Evolutionary conservation across 1,284 basidiomycete species (phyloP), one percentile per base, ranked within the genome.

Genomic region (Somion occarium): DNA sequence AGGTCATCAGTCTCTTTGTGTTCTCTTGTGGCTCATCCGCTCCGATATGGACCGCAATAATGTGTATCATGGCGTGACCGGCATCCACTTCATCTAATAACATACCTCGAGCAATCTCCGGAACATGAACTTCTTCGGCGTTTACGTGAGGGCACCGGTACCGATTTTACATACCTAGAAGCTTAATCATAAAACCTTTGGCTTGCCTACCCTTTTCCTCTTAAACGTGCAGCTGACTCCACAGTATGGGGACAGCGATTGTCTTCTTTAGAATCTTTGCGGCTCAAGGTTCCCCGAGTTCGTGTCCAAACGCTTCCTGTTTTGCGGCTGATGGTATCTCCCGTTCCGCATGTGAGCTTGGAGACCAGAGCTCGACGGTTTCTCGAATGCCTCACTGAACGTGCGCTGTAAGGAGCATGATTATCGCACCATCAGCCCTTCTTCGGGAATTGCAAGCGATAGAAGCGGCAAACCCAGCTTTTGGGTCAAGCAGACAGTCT

Each of bases 251-350:
- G 23, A 19, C 46, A 39, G n/a, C 20, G 5, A 5, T 23, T 38
- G 13, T 22, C 45, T 46, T 15, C 20, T 13, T 37, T n/a, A n/a
- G 23, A 26, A n/a, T 11, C 9, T 7, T 46, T 34, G 27, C 24
- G 15, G 13, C 24, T 19, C 27, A 22, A 41, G 39, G 18, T 41
- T 41, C 39, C 20, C 13, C 25, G 19, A 46, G 26, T 41, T 41
- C 39, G 19, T 37, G 19, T 15, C 26, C 45, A n/a, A 45, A 45
- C 4, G 22, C 24, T n/a, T 38, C 38, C 18, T 11, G n/a, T 37
- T 50, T 20, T 24, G 49, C 49, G 43, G 27, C 27, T 50, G 41
- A 50, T 50, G n/a, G 22, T 27, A 50, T 45, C 49, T 34, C 27
- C 41, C 38, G 11, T 15, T 19, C 12, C 20, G 12, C 22, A 20